Percentiles rank a stretch among this genome's conserved stretches.
Conservation (phyloP, 345 rosid genomes). For the Camelina laxa region DNA sequence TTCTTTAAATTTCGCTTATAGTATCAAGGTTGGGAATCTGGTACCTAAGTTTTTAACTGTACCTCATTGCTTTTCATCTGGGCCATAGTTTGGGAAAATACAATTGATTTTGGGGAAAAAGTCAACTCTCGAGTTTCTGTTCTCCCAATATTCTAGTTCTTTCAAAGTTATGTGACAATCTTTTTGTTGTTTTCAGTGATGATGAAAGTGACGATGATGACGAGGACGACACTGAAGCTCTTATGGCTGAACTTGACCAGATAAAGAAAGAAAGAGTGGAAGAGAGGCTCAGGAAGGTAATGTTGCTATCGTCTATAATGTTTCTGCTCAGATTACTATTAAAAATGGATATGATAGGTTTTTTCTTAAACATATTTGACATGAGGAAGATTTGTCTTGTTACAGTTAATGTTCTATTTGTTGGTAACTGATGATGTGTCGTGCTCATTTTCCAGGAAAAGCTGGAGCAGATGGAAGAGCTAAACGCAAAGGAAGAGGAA, state of each 20-base stretch:
- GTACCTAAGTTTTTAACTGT: constrained; percentile 4
- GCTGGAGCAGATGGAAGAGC: constrained; percentile 75
- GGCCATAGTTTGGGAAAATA: background rate
- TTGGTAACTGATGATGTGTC: constrained; percentile 9
- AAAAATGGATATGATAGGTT: constrained; percentile 8
- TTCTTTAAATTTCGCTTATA: constrained; percentile 7
- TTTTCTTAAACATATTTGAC: constrained; percentile 3
- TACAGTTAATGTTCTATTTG: background rate
- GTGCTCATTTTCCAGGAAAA: constrained; percentile 62
- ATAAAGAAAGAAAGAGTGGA: constrained; percentile 95
- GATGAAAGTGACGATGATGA: constrained; percentile 64
- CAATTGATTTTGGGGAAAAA: background rate
- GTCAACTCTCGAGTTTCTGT: no score
- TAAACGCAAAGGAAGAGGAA: constrained; percentile 85
- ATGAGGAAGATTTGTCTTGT: background rate
- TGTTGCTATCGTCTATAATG: constrained; percentile 12
- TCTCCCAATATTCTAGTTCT: constrained; percentile 3
- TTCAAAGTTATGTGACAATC: background rate
- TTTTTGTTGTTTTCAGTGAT: constrained; percentile 46
- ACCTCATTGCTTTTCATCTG: constrained; percentile 21
- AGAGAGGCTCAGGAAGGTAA: constrained; percentile 84
- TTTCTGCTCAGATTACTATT: constrained; percentile 30
- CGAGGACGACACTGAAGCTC: constrained; percentile 88
- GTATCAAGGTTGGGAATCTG: background rate
- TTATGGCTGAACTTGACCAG: constrained; percentile 92